Evolutionary conservation across 176 grass and related monocot species (phyloP).

Genomic region (Oropetium thomaeum): DNA sequence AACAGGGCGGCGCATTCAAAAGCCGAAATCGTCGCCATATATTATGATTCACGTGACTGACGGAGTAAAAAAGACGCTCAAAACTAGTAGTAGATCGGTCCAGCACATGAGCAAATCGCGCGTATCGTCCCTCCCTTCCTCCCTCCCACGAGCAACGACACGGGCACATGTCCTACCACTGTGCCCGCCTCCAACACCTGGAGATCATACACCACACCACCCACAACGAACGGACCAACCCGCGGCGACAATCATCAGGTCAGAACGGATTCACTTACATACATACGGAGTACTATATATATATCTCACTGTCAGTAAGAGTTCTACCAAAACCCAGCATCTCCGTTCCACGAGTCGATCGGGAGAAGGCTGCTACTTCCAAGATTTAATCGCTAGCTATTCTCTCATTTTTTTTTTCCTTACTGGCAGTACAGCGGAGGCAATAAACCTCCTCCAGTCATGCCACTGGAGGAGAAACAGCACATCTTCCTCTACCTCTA

Average conservation of each 20-base stretch:
- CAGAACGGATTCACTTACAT: conserved; percentile 16
- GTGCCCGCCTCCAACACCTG: not conserved
- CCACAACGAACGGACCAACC: not conserved
- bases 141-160: not conserved
- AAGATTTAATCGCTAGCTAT: not conserved
- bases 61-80: not conserved
- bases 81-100: not conserved
- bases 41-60: not conserved
- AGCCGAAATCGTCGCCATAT: conserved; percentile 3
- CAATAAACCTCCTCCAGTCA: conserved; percentile 26
- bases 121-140: not conserved
- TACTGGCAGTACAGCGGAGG: conserved; percentile 22
- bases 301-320: conserved; percentile 2
- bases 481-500: not conserved
- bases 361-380: conserved; percentile 6
- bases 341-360: conserved; percentile 23
- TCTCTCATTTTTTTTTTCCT: not conserved
- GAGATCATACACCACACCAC: not conserved
- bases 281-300: conserved; percentile 13
- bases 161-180: conserved; percentile 22
- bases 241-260: not conserved
- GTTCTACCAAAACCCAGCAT: conserved; percentile 44
- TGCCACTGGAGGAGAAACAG: not conserved
- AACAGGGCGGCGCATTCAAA: conserved; percentile 14
- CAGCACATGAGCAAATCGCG: not conserved